Evolutionary conservation across 768 basidiomycete genomes (phyloP).

Genomic region (Leccinellum rugosiceps): DNA sequence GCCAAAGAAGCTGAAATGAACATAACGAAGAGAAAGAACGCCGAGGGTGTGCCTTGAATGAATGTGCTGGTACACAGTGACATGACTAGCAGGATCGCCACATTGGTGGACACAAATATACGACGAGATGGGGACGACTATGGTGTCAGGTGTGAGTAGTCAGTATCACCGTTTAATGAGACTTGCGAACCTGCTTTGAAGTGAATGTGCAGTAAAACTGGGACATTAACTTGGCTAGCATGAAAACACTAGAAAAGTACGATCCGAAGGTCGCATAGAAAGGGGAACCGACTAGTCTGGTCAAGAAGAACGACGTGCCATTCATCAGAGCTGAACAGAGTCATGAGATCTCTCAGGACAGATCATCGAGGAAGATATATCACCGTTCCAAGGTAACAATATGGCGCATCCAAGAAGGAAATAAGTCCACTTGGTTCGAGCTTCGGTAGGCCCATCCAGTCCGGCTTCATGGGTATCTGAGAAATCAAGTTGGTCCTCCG

Average conservation of each 20-base stretch:
- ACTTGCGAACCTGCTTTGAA: slow-evolving; percentile 56
- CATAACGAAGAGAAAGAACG: slow-evolving; percentile 67
- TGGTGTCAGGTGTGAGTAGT: slow-evolving; percentile 4
- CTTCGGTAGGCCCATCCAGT: slow-evolving; percentile 27
- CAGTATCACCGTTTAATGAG: background rate
- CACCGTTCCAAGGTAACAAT: slow-evolving; percentile 89
- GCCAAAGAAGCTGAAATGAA: slow-evolving; percentile 59
- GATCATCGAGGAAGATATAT: slow-evolving; percentile 15
- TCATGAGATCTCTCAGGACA: background rate
- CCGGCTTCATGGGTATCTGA: slow-evolving; percentile 1
- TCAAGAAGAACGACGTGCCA: slow-evolving; percentile 76
- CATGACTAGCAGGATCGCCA: slow-evolving; percentile 50
- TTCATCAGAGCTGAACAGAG: slow-evolving; percentile 72
- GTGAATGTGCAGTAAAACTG: slow-evolving; percentile 72
- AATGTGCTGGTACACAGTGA: slow-evolving; percentile 68
- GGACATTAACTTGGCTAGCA: slow-evolving; percentile 61
- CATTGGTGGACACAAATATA: slow-evolving; percentile 49
- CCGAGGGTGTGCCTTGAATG: slow-evolving; percentile 45
- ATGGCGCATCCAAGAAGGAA: slow-evolving; percentile 79
- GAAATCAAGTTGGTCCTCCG: slow-evolving; percentile 8
- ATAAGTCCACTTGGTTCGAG: slow-evolving; percentile 56
- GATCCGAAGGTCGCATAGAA: slow-evolving; percentile 61
- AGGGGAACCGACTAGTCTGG: slow-evolving; percentile 60
- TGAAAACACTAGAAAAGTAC: slow-evolving; percentile 62
- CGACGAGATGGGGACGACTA: slow-evolving; percentile 63